A percentile compares a stretch with the other conserved stretches of the same genome.
phyloP scores from a whole-genome alignment of 2,329 filamentous ascomycete genomes.

The Hypoxylon sp. region DNA sequence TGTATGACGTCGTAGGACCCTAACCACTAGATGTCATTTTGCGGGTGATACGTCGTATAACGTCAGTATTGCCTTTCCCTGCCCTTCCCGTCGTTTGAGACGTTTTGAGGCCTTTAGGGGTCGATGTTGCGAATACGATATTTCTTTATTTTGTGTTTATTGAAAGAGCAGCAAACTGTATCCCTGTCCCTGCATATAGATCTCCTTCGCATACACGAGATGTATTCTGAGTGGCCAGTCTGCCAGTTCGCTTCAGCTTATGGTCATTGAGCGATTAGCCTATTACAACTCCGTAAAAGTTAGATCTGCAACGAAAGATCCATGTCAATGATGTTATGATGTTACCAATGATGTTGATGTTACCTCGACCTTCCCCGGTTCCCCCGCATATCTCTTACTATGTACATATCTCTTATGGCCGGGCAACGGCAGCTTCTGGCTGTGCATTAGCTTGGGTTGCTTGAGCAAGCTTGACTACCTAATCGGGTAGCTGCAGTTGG shows the following conservation, averaged over 20 bases:
- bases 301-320: slow-evolving; percentile 14
- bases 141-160: neutral
- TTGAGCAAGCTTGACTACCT: slow-evolving; percentile 12
- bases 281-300: slow-evolving; percentile 3
- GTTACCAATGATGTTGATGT: too few relatives aligned
- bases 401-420: slow-evolving; percentile 11
- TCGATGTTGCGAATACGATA: slow-evolving; percentile 19
- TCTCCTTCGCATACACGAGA: slow-evolving; percentile 34
- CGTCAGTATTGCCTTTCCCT: neutral
- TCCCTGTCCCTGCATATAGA: slow-evolving; percentile 10
- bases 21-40: neutral
- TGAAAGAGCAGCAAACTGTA: neutral
- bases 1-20: neutral
- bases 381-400: too few relatives aligned
- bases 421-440: slow-evolving; percentile 6
- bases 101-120: neutral
- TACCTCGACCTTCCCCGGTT: slow-evolving; percentile 10
- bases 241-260: slow-evolving; percentile 20
- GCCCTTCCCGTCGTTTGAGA: neutral
- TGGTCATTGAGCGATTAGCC: neutral
- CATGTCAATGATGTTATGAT: slow-evolving; percentile 10
- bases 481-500: slow-evolving; percentile 14
- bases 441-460: neutral
- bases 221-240: slow-evolving; percentile 13
- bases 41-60: slow-evolving; percentile 1